phyloP scores from a whole-genome alignment of 2,329 filamentous ascomycete genomes.

The Cucurbitaria berberidis region DNA sequence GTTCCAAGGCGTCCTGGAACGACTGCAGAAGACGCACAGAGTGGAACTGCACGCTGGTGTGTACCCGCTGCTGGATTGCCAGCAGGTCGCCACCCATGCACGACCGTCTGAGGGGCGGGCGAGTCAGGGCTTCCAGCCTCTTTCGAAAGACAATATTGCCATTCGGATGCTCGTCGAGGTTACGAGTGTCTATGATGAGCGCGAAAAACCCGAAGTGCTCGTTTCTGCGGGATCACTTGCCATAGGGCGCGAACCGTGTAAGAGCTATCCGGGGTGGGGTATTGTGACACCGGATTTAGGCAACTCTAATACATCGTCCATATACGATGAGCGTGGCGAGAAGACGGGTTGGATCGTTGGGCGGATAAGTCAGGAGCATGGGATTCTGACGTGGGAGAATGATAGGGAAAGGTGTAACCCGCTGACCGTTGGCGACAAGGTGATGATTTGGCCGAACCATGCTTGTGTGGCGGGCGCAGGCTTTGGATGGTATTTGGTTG shows the following conservation, averaged over 20 bases:
- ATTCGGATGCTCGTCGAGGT: conserved; percentile 75
- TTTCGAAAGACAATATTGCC: conserved; percentile 65
- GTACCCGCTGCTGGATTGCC: conserved; percentile 77
- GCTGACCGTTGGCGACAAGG: conserved; percentile 67
- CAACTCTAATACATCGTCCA: conserved; percentile 22
- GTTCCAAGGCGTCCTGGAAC: conserved; percentile 51
- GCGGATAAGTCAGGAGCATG: conserved; percentile 79
- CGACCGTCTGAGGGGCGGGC: conserved; percentile 45
- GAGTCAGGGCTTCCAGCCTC: conserved; percentile 31
- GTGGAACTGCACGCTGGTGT: conserved; percentile 79
- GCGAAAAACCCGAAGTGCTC: conserved; percentile 65
- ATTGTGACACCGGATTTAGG: conserved; percentile 66
- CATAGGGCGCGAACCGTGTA: conserved; percentile 74
- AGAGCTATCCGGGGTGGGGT: conserved; percentile 74
- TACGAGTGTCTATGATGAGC: conserved; percentile 65
- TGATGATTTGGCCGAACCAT: conserved; percentile 81
- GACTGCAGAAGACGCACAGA: conserved; percentile 37
- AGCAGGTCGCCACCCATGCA: conserved; percentile 77
- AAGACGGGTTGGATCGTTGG: conserved; percentile 69
- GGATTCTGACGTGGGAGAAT: conserved; percentile 68
- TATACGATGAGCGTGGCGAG: conserved; percentile 35
- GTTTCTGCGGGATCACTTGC: conserved; percentile 73
- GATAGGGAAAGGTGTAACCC: conserved; percentile 38
- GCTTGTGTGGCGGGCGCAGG: conserved; percentile 76
- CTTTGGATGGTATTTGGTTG: conserved; percentile 75